Base-by-base conservation (phyloP, 352 stramenopile genomes). In the Globisporangium megalacanthum region DNA sequence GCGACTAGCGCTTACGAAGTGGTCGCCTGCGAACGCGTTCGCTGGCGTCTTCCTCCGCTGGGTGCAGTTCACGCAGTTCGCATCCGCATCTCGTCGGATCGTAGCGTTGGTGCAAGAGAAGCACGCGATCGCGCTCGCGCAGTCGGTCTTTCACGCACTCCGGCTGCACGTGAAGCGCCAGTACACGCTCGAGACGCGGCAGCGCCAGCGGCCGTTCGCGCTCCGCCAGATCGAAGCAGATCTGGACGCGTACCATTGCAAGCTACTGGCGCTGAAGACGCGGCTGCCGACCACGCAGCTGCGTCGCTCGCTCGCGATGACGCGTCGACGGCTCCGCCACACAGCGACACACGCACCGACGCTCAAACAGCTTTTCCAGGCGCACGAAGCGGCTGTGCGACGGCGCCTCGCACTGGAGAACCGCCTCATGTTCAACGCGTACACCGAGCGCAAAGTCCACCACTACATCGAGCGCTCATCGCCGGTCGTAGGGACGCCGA, bases 361-460 rank as follows among this genome's bases (percentile, higher is more conserved):
- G 11, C 68, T 92, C 37, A 92, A 92, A 59, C 77, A 88, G 49
- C 64, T 86, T 15, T 88, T 91, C 60, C 66, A 83, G 51, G 53
- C 63, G 19, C 80, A 92, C 52, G 78, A 86, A 35, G 65, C 74
- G 1, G 75, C 86, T 45, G 72, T 89, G 1, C 72, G 75, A 6
- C 58, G 72, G 25, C 70, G 80, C 0, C 53, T 92, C n/a, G 70
- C 64, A 50, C 66, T 91, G 25, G 83, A 92, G 61, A 86, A 82
- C 25, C 80, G 80, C 0, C 65, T 92, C 39, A 87, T 92, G 75
- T 79, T 92, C 31, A 70, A 65, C 4, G 80, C 80, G 0, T 92
- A 84, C 67, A 75, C 72, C 25, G 75, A 92, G 57, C 83, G 83
- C 8, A 70, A 68, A 8, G 61, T 86, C 11, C 80, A 92, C 50